Base-by-base conservation (phyloP, 1,284 basidiomycete species). In the Sporisorium exsertum region DNA sequence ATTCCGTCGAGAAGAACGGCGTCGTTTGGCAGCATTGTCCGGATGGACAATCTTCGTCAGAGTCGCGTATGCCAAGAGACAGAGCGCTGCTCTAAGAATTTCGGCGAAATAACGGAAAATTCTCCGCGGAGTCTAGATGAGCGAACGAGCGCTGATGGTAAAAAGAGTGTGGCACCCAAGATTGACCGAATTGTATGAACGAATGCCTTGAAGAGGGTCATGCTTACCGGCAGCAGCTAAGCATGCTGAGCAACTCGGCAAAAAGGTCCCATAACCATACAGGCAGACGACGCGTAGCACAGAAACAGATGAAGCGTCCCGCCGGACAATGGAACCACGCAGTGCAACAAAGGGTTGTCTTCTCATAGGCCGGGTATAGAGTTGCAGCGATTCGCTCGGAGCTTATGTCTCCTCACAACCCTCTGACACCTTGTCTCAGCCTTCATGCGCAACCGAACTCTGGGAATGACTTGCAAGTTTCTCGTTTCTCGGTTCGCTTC, bases 361-460 rank as follows among this genome's bases (percentile, higher is more conserved):
- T 33, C 3, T 20, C 29, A 5, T 33, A 24, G 7, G 27, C 24
- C 7, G 0, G 3, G 2, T 29, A 9, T n/a, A 49, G 18, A 49
- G 47, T 24, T 53, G 22, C 51, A 16, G 51, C 51, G 51, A 53
- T 24, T 53, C 51, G 51, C 51, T 37, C 51, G 51, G 35, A 53
- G 51, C 51, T 53, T 9, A 40, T 35, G 33, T 18, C 16, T 16
- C 37, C 18, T 9, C 35, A 15, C 15, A 18, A n/a, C 5, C n/a
- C 37, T 35, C 33, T 35, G 40, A 43, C 40, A 43, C 40, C 40
- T 43, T 43, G 5, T 43, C n/a, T 9, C 2, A 43, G n/a, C 8
- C 40, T 35, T 35, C 13, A 13, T 35, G 35, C 35, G 35, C 35
- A 15, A 35, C 6, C 8, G n/a, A n/a, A n/a, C 18, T n/a, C 26